Conservation (phyloP, 306 rosid genomes). For the Prunus davidiana region DNA sequence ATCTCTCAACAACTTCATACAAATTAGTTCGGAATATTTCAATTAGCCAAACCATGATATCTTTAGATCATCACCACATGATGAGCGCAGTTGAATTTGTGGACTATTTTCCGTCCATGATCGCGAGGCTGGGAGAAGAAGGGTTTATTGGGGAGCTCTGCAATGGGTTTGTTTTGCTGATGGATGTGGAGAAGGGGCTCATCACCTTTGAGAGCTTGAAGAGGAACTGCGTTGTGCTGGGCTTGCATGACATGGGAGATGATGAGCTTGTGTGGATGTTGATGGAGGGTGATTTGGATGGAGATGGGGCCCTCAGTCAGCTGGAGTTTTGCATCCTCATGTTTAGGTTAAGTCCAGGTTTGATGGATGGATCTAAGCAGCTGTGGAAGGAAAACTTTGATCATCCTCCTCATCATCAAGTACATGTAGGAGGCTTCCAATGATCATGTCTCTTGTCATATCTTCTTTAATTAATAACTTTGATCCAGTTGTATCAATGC, state of each 20-base stretch:
- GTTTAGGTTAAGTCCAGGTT: slow-evolving; percentile 68
- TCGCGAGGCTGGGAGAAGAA: slow-evolving; percentile 48
- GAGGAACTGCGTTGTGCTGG: slow-evolving; percentile 40
- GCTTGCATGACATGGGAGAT: slow-evolving; percentile 46
- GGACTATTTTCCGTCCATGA: slow-evolving; percentile 68
- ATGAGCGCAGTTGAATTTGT: slow-evolving; percentile 37
- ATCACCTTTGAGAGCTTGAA: slow-evolving; percentile 78
- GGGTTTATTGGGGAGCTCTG: slow-evolving; percentile 56
- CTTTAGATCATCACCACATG: not conserved
- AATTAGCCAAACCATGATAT: not conserved
- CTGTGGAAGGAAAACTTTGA: not conserved
- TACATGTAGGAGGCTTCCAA: not conserved
- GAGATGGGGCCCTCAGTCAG: slow-evolving; percentile 64
- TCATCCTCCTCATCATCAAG: not conserved
- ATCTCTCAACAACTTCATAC: not conserved
- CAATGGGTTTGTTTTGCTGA: slow-evolving; percentile 54
- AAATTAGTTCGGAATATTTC: not conserved
- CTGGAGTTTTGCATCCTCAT: slow-evolving; percentile 70
- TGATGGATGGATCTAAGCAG: slow-evolving; percentile 23
- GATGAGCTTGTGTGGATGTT: slow-evolving; percentile 60
- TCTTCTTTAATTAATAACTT: not conserved
- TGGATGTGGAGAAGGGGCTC: slow-evolving; percentile 62
- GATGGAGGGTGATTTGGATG: slow-evolving; percentile 71
- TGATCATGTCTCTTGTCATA: not conserved
- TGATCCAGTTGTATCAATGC: not conserved